phyloP scores from a whole-genome alignment of 1,139 yeast genomes.

The Candida albicans region DNA sequence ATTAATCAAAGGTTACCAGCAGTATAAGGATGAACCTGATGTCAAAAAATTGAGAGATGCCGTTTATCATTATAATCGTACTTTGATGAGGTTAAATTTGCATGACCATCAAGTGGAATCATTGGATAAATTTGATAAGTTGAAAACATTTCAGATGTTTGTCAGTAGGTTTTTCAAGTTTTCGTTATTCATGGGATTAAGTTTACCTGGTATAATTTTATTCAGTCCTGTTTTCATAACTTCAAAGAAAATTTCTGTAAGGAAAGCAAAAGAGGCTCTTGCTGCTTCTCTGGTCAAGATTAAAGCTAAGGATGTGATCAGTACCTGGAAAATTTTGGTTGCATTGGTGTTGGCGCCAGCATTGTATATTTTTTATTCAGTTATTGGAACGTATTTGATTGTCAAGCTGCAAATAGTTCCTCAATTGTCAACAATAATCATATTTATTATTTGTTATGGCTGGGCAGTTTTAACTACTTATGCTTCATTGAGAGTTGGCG shows the following conservation, averaged over 20 bases:
- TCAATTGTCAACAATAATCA: conserved; percentile 11
- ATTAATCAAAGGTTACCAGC: conserved; percentile 40
- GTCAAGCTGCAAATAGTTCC: conserved; percentile 18
- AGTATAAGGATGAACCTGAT: conserved; percentile 36
- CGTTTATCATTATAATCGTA: conserved; percentile 37
- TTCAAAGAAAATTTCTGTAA: conserved; percentile 33
- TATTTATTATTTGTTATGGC: conserved; percentile 35
- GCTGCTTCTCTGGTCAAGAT: conserved; percentile 45
- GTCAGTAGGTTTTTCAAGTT: conserved; percentile 31
- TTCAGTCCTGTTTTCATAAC: conserved; percentile 47
- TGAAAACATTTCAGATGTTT: conserved; percentile 28
- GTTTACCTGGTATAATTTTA: conserved; percentile 45
- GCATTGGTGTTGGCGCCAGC: conserved; percentile 47
- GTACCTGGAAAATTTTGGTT: conserved; percentile 49
- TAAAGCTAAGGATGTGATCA: conserved; percentile 47
- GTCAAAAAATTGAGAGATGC: conserved; percentile 33
- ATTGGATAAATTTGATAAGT: conserved; percentile 28
- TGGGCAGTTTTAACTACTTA: conserved; percentile 45
- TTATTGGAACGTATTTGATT: conserved; percentile 36
- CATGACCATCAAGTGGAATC: conserved; percentile 48
- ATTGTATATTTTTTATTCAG: conserved; percentile 42
- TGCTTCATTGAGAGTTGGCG: conserved; percentile 44
- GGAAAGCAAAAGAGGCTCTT: conserved; percentile 43
- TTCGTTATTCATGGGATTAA: conserved; percentile 33
- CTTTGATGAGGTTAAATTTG: conserved; percentile 34